These are phyloP conservation scores for Penicillium verhagenii DNA, from an alignment of 495 filamentous ascomycete genomes.

Conservation along the genomic window DNA sequence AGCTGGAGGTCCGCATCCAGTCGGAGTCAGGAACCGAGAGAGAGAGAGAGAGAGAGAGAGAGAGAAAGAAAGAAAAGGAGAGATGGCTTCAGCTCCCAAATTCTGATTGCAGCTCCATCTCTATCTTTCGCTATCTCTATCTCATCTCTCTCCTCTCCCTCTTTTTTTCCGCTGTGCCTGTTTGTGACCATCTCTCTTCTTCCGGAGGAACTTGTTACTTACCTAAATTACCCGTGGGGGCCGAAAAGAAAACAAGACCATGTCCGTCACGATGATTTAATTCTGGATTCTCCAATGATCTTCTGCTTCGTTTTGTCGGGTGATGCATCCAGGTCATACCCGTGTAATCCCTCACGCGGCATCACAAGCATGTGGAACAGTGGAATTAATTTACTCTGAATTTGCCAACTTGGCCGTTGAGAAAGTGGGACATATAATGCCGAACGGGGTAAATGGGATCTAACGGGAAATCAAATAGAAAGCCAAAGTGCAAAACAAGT, in stretches of 20 bases:
- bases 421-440: not conserved
- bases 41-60: not conserved
- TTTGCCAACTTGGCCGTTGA: not conserved
- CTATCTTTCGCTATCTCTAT: no score
- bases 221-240: no score
- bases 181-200: no score
- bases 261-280: no score
- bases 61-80: no score
- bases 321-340: conserved; percentile 21
- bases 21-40: conserved; percentile 15
- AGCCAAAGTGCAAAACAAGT: no score
- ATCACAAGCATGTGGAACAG: conserved; percentile 23
- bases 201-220: no score
- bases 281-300: conserved; percentile 14
- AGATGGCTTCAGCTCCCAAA: not conserved
- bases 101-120: not conserved
- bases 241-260: no score
- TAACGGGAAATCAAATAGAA: no score
- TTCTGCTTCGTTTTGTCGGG: conserved; percentile 20
- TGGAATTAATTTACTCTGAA: not conserved
- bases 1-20: conserved; percentile 13
- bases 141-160: no score
- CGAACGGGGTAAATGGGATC: not conserved
- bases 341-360: conserved; percentile 14
- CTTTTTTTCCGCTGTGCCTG: no score